A percentile compares a stretch with the other conserved stretches of the same genome.
Evolutionary conservation across 345 rosid genomes (phyloP).

Genomic region (Populus ilicifolia): DNA sequence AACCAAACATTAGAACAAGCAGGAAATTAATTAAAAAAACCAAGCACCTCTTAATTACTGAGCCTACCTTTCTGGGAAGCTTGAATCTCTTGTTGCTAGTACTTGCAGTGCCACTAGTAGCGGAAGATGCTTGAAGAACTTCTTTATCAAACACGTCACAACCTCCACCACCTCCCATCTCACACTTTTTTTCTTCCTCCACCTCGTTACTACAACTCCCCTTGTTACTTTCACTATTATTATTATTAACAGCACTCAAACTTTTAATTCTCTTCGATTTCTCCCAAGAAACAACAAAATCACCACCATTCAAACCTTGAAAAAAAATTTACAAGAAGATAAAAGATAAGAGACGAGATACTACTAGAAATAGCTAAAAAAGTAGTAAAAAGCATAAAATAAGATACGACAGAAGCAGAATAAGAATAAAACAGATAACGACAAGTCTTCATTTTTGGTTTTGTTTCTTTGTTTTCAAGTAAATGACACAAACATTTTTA

Average conservation of each 20-base stretch:
- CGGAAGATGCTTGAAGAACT: conserved; percentile 27
- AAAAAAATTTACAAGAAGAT: conserved; percentile 6
- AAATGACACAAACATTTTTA: not conserved
- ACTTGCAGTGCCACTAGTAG: conserved; percentile 4
- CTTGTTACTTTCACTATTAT: not conserved
- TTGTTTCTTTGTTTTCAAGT: conserved; percentile 18
- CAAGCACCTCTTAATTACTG: not conserved
- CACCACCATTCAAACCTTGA: conserved; percentile 14
- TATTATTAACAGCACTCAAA: conserved; percentile 42
- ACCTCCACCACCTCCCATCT: conserved; percentile 36
- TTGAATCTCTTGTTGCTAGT: conserved; percentile 43
- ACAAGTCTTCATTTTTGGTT: conserved; percentile 24
- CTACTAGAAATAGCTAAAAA: conserved; percentile 7
- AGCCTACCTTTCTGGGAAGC: conserved; percentile 47
- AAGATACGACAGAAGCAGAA: conserved; percentile 3
- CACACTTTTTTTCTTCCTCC: conserved; percentile 9
- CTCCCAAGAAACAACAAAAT: conserved; percentile 34
- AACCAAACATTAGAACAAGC: not conserved
- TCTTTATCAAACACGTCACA: conserved; percentile 32
- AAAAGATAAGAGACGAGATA: not conserved
- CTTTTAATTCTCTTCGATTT: conserved; percentile 54
- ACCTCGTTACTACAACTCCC: conserved; percentile 27
- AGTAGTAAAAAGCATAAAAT: not conserved
- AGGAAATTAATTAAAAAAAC: not conserved
- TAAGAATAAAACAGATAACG: conserved; percentile 29